phyloP scores from a whole-genome alignment of 2,329 filamentous ascomycete species.

The Meredithiella fracta region DNA sequence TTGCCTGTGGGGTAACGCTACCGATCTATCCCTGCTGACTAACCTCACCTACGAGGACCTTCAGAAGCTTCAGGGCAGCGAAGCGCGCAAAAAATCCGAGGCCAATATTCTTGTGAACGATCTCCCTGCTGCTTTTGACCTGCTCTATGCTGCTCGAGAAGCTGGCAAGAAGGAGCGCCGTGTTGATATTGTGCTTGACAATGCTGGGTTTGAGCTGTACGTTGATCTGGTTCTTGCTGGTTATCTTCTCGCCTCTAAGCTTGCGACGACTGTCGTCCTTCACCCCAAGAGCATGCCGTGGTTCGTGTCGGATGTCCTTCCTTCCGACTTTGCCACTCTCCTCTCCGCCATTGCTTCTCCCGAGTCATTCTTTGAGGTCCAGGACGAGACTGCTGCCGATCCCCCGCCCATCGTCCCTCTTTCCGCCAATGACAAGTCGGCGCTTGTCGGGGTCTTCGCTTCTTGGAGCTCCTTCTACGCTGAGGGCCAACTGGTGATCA shows the following conservation, averaged over 20 bases:
- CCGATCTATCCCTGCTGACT: slow-evolving; percentile 79
- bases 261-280: slow-evolving; percentile 75
- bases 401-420: slow-evolving; percentile 29
- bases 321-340: slow-evolving; percentile 68
- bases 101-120: slow-evolving; percentile 89
- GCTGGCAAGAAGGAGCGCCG: slow-evolving; percentile 26
- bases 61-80: slow-evolving; percentile 81
- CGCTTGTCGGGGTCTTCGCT: slow-evolving; percentile 61
- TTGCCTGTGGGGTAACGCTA: slow-evolving; percentile 93
- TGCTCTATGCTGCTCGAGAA: slow-evolving; percentile 47
- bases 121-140: slow-evolving; percentile 52
- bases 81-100: slow-evolving; percentile 72
- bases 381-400: slow-evolving; percentile 41
- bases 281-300: slow-evolving; percentile 93
- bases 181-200: slow-evolving; percentile 91
- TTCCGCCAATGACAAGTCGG: slow-evolving; percentile 46
- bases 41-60: slow-evolving; percentile 89
- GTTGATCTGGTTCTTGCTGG: slow-evolving; percentile 87
- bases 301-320: slow-evolving; percentile 94
- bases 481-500: slow-evolving; percentile 67
- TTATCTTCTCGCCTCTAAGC: slow-evolving; percentile 66
- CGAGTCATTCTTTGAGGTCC: slow-evolving; percentile 59
- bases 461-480: slow-evolving; percentile 68
- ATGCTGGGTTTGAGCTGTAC: slow-evolving; percentile 92
- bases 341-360: slow-evolving; percentile 66